Conservation (phyloP, 441 rosid species). For the Rhodomyrtus psidioides region DNA sequence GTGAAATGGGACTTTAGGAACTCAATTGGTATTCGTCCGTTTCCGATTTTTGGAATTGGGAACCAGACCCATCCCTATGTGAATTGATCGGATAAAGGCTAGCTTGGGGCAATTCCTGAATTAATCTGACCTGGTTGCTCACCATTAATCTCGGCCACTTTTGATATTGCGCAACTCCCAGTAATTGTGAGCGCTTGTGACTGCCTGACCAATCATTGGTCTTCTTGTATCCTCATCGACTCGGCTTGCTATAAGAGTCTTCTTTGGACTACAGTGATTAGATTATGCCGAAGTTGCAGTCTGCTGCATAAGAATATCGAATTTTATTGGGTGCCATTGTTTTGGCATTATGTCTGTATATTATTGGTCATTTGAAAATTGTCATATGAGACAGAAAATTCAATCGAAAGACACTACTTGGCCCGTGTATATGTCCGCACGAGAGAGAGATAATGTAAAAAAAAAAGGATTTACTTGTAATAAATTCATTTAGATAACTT, state of each 20-base stretch:
- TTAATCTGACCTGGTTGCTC: fast-evolving
- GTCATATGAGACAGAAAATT: neutral
- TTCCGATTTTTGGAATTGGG: neutral
- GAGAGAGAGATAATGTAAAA: neutral
- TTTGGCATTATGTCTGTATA: neutral
- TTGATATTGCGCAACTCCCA: neutral
- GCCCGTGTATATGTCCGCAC: neutral
- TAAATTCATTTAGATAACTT: no score
- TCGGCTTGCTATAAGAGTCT: neutral
- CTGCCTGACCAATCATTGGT: neutral
- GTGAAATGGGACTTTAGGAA: no score
- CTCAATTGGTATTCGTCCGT: no score
- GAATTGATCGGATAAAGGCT: neutral
- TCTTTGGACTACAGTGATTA: neutral
- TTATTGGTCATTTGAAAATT: neutral
- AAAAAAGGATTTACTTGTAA: no score
- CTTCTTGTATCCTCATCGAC: neutral
- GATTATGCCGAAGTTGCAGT: neutral
- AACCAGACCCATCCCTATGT: neutral
- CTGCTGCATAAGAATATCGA: neutral
- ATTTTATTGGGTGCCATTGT: neutral
- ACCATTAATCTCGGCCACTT: neutral
- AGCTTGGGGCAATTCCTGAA: fast-evolving
- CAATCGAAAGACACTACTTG: no score
- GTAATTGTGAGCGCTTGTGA: neutral